Evolutionary conservation across 2,329 filamentous ascomycete genomes (phyloP).

Genomic region (Ascochyta pisi): DNA sequence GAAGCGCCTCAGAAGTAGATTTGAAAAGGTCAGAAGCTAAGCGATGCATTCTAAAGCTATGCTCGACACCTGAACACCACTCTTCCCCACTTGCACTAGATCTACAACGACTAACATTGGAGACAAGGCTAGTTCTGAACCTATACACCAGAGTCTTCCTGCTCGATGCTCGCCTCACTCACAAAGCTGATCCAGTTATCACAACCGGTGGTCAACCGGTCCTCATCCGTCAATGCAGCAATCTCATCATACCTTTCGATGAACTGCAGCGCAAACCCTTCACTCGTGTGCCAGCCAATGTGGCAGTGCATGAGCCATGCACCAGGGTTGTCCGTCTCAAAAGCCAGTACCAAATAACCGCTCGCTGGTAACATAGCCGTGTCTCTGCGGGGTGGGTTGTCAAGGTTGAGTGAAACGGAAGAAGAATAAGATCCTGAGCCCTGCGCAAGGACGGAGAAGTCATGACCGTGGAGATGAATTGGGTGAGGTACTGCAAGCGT

Average conservation of each 20-base stretch:
- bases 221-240: slow-evolving; percentile 22
- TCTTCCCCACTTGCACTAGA: not conserved
- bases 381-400: slow-evolving; percentile 45
- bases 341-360: slow-evolving; percentile 45
- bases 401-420: slow-evolving; percentile 25
- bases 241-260: slow-evolving; percentile 41
- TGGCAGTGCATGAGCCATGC: slow-evolving; percentile 50
- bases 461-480: slow-evolving; percentile 32
- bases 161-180: slow-evolving; percentile 21
- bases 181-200: slow-evolving; percentile 23
- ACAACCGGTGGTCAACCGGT: slow-evolving; percentile 17
- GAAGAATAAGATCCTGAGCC: slow-evolving; percentile 33
- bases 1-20: too few species aligned
- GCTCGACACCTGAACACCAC: too few species aligned
- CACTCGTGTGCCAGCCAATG: slow-evolving; percentile 47
- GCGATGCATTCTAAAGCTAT: too few species aligned
- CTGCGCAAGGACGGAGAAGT: slow-evolving; percentile 30
- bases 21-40: too few species aligned
- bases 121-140: not conserved
- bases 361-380: slow-evolving; percentile 39
- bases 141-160: slow-evolving; percentile 40
- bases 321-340: slow-evolving; percentile 48
- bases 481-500: slow-evolving; percentile 44
- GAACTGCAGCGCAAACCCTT: slow-evolving; percentile 45
- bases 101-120: not conserved